A percentile compares a stretch with the other conserved stretches of the same genome.
phyloP scores from a whole-genome alignment of 2,329 filamentous ascomycete species.

The Capronia americana region DNA sequence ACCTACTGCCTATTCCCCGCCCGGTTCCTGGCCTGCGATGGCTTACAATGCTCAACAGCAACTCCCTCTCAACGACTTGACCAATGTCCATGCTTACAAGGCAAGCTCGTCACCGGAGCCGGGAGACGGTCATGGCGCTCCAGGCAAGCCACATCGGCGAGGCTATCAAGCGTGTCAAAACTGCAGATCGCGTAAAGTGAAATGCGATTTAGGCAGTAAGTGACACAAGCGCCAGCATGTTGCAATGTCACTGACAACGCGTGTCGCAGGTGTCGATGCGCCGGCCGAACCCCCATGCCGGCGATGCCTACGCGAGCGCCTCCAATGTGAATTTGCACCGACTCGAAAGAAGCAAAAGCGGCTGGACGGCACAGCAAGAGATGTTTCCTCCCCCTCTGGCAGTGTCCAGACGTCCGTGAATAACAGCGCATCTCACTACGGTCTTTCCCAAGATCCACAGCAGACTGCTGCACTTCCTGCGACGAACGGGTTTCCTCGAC shows the following conservation, averaged over 20 bases:
- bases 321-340: conserved; percentile 95
- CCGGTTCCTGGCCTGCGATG: conserved; percentile 25
- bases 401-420: conserved; percentile 15
- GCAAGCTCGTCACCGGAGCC: conserved; percentile 41
- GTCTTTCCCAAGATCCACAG: conserved; percentile 13
- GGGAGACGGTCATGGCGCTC: conserved; percentile 45
- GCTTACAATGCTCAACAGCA: conserved; percentile 28
- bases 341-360: conserved; percentile 89
- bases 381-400: conserved; percentile 21
- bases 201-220: conserved; percentile 57
- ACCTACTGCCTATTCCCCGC: conserved; percentile 8
- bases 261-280: conserved; percentile 74
- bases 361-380: conserved; percentile 32
- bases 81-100: conserved; percentile 21
- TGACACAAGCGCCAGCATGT: conserved; percentile 16
- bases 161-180: conserved; percentile 58
- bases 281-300: conserved; percentile 93
- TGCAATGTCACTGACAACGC: conserved; percentile 34
- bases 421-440: conserved; percentile 10
- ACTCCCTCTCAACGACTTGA: conserved; percentile 17
- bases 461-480: conserved; percentile 13
- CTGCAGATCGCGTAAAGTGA: conserved; percentile 57
- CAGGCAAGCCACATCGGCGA: conserved; percentile 47
- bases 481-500: conserved; percentile 21
- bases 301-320: conserved; percentile 90